A percentile compares a stretch with the other conserved stretches of the same genome.
These are phyloP conservation scores for Mallotus repandus DNA, from an alignment of 441 rosid species.

Conservation along the genomic window DNA sequence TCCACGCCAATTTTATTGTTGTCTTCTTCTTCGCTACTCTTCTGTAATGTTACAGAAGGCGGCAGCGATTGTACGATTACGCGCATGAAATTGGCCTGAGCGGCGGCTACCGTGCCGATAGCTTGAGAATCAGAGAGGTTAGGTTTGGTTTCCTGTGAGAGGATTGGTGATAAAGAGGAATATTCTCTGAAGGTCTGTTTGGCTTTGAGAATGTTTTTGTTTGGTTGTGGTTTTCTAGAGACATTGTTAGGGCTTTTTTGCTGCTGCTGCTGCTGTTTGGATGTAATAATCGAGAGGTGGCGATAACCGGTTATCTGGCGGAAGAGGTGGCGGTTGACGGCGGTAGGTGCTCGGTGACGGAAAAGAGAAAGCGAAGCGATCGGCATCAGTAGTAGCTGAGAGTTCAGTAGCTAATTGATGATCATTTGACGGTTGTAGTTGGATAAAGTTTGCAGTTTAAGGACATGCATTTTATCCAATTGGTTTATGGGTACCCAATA, in stretches of 20 bases:
- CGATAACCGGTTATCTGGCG: conserved; percentile 32
- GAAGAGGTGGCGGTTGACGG: conserved; percentile 35
- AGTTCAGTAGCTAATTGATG: no score
- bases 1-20: conserved; percentile 46
- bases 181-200: conserved; percentile 47
- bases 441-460: no score
- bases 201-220: conserved; percentile 64
- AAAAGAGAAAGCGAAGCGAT: conserved; percentile 51
- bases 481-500: no score
- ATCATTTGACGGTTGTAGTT: no score
- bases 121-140: conserved; percentile 72
- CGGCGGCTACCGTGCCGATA: conserved; percentile 73
- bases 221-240: conserved; percentile 48
- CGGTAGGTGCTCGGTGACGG: conserved; percentile 44
- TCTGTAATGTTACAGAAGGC: conserved; percentile 9
- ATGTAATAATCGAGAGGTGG: conserved; percentile 29
- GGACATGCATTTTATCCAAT: no score
- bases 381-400: conserved; percentile 38
- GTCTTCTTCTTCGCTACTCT: conserved; percentile 5
- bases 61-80: conserved; percentile 51
- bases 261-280: conserved; percentile 45
- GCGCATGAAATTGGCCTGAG: conserved; percentile 97
- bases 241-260: conserved; percentile 28
- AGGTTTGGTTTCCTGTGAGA: conserved; percentile 46
- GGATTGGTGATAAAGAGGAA: conserved; percentile 64